Conservation (phyloP, 345 rosid species). For the Rhodamnia rubescens region DNA sequence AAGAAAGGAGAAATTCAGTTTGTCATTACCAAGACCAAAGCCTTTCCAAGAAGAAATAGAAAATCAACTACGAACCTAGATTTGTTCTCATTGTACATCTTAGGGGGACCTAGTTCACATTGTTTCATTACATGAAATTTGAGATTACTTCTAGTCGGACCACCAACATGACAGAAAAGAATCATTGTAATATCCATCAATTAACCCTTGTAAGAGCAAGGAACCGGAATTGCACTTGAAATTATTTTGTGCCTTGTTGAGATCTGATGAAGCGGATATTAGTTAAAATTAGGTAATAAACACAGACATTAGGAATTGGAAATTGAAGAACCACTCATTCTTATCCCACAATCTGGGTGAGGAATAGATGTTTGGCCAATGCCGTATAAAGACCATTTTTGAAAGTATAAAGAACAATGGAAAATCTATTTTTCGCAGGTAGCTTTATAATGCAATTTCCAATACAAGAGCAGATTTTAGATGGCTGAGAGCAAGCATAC, state of each 20-base stretch:
- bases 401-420: not conserved
- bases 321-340: not conserved
- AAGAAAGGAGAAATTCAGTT: not conserved
- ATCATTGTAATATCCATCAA: not conserved
- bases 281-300: not conserved
- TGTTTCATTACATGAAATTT: not conserved
- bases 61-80: not conserved
- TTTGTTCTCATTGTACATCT: not conserved
- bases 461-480: not conserved
- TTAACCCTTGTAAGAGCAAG: not conserved
- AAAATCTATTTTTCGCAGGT: not conserved
- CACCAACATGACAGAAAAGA: not conserved
- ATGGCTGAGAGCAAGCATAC: not conserved
- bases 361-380: not conserved
- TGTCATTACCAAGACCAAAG: not conserved
- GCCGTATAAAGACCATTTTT: not conserved
- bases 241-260: not conserved
- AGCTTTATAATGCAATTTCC: not conserved
- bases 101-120: not conserved
- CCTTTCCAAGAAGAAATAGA: not conserved
- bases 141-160: not conserved
- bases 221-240: not conserved
- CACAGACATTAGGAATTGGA: not conserved
- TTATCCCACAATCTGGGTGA: not conserved
- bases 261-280: not conserved